Conservation (phyloP, 768 basidiomycete genomes). For the Xerocomus brunneocitrinus region DNA sequence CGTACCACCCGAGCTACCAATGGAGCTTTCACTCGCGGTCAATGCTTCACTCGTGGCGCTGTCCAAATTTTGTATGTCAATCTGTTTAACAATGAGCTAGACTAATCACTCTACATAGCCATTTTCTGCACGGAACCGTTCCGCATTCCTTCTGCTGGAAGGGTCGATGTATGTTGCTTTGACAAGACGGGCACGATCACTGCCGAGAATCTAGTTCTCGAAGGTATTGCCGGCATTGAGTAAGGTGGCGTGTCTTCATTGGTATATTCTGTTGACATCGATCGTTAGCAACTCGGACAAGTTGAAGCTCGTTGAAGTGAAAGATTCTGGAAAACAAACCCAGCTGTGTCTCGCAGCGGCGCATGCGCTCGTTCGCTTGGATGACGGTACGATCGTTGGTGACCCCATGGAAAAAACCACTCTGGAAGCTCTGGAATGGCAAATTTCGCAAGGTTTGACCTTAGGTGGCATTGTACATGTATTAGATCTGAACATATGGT, state of each 20-base stretch:
- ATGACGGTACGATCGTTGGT: slow-evolving; percentile 91
- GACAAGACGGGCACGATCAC: slow-evolving; percentile 99
- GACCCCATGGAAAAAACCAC: slow-evolving; percentile 99
- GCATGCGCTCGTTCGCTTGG: slow-evolving; percentile 89
- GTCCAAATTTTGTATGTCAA: slow-evolving; percentile 77
- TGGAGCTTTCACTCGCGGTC: slow-evolving; percentile 95
- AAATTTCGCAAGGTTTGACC: slow-evolving; percentile 56
- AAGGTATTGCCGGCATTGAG: slow-evolving; percentile 91
- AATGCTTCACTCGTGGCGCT: slow-evolving; percentile 92
- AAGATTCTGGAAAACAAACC: slow-evolving; percentile 71
- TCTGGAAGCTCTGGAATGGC: slow-evolving; percentile 87
- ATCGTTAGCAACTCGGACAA: slow-evolving; percentile 51
- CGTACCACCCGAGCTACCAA: slow-evolving; percentile 95
- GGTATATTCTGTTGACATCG: slow-evolving; percentile 1
- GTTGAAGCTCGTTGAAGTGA: slow-evolving; percentile 70
- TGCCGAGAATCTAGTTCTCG: slow-evolving; percentile 89
- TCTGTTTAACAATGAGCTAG: background rate
- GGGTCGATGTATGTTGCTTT: slow-evolving; percentile 97
- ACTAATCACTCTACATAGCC: slow-evolving; percentile 43
- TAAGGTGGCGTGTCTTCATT: slow-evolving; percentile 37
- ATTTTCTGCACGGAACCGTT: slow-evolving; percentile 99
- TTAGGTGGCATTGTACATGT: background rate
- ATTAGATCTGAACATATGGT: background rate
- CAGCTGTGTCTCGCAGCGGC: slow-evolving; percentile 88
- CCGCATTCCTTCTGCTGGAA: slow-evolving; percentile 92